Evolutionary conservation across 495 filamentous ascomycete genomes (phyloP).

Genomic region (Penicillium silybi): DNA sequence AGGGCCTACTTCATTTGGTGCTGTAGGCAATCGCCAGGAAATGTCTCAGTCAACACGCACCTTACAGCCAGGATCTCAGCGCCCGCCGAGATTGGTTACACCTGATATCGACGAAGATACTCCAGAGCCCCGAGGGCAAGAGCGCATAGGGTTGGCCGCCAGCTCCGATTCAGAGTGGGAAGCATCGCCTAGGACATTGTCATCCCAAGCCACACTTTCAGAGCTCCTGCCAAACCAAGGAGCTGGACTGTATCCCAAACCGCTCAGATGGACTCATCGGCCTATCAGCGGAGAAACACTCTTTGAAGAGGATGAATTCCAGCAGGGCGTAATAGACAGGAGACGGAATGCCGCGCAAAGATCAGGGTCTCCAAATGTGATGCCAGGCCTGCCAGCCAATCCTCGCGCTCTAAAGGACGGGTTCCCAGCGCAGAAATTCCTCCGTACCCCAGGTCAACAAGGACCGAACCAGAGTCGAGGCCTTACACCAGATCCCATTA

Average conservation of each 20-base stretch:
- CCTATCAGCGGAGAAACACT: constrained; percentile 33
- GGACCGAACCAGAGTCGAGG: not conserved
- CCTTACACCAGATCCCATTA: not conserved
- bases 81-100: constrained; percentile 17
- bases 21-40: constrained; percentile 1
- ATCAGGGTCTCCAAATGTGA: constrained; percentile 6
- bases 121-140: constrained; percentile 2
- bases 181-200: constrained; percentile 21
- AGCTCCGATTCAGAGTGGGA: constrained; percentile 32
- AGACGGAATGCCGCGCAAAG: not conserved
- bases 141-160: constrained; percentile 26
- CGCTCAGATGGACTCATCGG: constrained; percentile 34
- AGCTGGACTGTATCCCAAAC: constrained; percentile 32
- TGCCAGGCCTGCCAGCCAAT: constrained; percentile 35
- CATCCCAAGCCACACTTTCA: constrained; percentile 34
- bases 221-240: constrained; percentile 28
- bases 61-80: constrained; percentile 8
- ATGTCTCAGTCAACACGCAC: constrained; percentile 8
- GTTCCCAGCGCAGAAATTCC: constrained; percentile 16
- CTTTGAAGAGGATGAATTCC: constrained; percentile 37
- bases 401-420: constrained; percentile 35
- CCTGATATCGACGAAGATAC: not conserved
- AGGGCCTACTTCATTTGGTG: constrained; percentile 5
- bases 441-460: constrained; percentile 2
- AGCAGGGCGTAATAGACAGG: constrained; percentile 1